A percentile compares a stretch with the other conserved stretches of the same genome.
phyloP scores from a whole-genome alignment of 257 asterid species.

The Ocimum tenuiflorum region DNA sequence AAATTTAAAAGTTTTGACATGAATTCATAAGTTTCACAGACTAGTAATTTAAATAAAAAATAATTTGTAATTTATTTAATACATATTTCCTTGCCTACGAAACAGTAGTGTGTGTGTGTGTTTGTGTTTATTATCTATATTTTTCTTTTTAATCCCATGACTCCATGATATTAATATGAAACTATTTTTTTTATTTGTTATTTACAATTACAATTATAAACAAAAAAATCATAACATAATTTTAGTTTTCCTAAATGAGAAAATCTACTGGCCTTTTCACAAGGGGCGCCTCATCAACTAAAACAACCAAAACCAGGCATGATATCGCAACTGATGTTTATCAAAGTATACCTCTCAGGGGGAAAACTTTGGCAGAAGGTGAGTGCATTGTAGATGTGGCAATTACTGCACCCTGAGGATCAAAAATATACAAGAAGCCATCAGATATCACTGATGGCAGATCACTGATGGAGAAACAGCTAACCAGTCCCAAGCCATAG shows the following conservation, averaged over 20 bases:
- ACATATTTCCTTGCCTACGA: no score
- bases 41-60: no score
- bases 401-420: conserved; percentile 84
- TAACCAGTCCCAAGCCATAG: conserved; percentile 89
- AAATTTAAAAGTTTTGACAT: no score
- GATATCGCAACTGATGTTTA: conserved; percentile 8
- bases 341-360: conserved; percentile 58
- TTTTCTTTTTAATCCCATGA: no score
- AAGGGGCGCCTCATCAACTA: conserved; percentile 10
- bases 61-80: no score
- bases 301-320: conserved; percentile 16
- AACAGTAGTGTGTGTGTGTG: no score
- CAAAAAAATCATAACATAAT: no score
- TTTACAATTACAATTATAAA: no score
- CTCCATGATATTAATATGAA: no score
- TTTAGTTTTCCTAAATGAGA: not conserved
- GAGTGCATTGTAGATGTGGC: conserved; percentile 55
- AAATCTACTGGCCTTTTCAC: conserved; percentile 3
- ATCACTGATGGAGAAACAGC: conserved; percentile 84
- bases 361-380: conserved; percentile 83
- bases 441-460: conserved; percentile 77
- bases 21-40: no score
- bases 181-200: no score
- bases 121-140: no score
- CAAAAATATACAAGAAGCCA: conserved; percentile 86